A percentile compares a stretch with the other conserved stretches of the same genome.
phyloP scores from a whole-genome alignment of 2,329 filamentous ascomycete species.

The Fusarium tricinctum region DNA sequence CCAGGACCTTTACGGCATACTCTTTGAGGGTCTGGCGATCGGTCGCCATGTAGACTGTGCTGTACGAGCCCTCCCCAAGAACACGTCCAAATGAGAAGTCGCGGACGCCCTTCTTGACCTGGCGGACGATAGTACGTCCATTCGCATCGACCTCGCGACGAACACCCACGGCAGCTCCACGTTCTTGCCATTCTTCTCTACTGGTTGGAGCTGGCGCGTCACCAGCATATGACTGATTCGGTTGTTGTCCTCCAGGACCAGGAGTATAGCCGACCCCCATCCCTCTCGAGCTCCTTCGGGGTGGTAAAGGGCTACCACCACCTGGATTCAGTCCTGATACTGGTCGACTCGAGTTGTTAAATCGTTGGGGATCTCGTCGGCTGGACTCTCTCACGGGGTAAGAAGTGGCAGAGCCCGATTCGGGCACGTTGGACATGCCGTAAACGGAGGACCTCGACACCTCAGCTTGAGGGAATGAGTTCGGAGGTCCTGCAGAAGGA shows the following conservation, averaged over 20 bases:
- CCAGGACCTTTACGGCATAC: slow-evolving; percentile 97
- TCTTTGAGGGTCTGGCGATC: slow-evolving; percentile 95
- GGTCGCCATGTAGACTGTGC: slow-evolving; percentile 91
- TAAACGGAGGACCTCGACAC: slow-evolving; percentile 64
- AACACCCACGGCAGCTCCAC: slow-evolving; percentile 87
- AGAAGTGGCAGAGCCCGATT: slow-evolving; percentile 70
- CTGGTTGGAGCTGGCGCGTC: slow-evolving; percentile 66
- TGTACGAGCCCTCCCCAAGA: slow-evolving; percentile 97
- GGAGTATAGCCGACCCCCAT: slow-evolving; percentile 70
- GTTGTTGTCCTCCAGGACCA: slow-evolving; percentile 37
- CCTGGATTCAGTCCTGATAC: slow-evolving; percentile 60
- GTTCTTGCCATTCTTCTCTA: slow-evolving; percentile 96
- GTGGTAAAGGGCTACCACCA: slow-evolving; percentile 74
- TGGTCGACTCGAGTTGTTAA: slow-evolving; percentile 74
- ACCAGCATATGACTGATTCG: slow-evolving; percentile 51
- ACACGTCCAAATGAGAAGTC: slow-evolving; percentile 95
- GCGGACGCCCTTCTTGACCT: slow-evolving; percentile 96
- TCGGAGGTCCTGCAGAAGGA: slow-evolving; percentile 25
- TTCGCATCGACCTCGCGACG: slow-evolving; percentile 87
- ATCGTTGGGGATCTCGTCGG: slow-evolving; percentile 70
- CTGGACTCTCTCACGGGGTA: slow-evolving; percentile 75
- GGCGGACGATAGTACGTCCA: slow-evolving; percentile 83
- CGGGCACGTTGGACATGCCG: slow-evolving; percentile 68
- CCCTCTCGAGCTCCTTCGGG: slow-evolving; percentile 81
- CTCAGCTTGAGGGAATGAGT: slow-evolving; percentile 41